Evolutionary conservation across 441 rosid species (phyloP), one percentile per base, ranked within the genome.

Genomic region (Syzygium malaccense): DNA sequence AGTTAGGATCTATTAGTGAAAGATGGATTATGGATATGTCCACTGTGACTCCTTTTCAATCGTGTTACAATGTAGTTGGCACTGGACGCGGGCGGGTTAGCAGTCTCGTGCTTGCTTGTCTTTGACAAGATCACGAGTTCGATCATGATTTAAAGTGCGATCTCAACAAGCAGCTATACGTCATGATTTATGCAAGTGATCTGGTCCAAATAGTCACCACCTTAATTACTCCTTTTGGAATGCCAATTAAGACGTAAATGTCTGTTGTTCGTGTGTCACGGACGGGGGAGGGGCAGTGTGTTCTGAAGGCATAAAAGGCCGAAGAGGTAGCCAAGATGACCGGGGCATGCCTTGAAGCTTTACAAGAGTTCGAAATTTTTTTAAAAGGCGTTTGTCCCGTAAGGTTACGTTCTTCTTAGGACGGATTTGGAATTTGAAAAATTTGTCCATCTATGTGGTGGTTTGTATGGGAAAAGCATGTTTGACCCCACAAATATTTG

Each of bases 21-120:
- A 68, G 14, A 68, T 33, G 26, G 41, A 66, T 17, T 8, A 66
- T 32, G 41, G 41, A 23, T 0, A 1, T 0, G 10, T 3, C 6
- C 41, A 19, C 12, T 7, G 80, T 7, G 8, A 19, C 80, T 68
- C 48, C 33, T 68, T 33, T 48, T 26, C 15, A 33, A 68, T 3
- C 4, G 4, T 48, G 10, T 68, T 10, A 23, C 11, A 4, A 32
- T 33, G 48, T 2, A 68, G 26, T 5, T 5, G 26, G 26, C 48
- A 19, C 26, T 10, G 12, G 13, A 66, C 2, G 78, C 5, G 15
- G 41, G 25, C 6, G 1, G 26, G 14, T 33, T 2, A 20, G 4
- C 3, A 68, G 26, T 68, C 48, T 32, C 2, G 26, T 20, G 79
- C 26, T 68, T 33, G 26, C 79, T 48, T 33, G 1, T 68, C 37